These are phyloP conservation scores for Seiridium unicorne DNA, from an alignment of 2,329 filamentous ascomycete genomes.

Conservation along the genomic window DNA sequence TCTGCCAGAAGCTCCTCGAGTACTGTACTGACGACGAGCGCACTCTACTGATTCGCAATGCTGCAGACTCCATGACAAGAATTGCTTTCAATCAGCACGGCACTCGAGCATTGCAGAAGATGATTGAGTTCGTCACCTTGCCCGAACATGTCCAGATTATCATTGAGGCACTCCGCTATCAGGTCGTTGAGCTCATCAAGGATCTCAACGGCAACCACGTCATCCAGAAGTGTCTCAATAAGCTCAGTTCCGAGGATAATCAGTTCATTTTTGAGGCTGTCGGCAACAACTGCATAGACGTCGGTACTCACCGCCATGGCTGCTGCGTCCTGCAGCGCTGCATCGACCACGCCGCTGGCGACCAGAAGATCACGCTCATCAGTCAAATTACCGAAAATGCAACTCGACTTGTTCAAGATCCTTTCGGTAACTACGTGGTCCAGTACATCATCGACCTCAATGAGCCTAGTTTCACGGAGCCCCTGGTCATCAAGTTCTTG, in stretches of 20 bases:
- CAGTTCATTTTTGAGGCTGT: conserved; percentile 98
- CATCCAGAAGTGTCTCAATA: conserved; percentile 98
- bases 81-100: conserved; percentile 98
- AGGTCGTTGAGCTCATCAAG: conserved; percentile 92
- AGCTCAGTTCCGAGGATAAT: conserved; percentile 78
- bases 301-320: conserved; percentile 95
- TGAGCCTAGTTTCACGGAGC: conserved; percentile 83
- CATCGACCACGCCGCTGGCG: conserved; percentile 91
- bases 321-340: conserved; percentile 98
- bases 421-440: conserved; percentile 97
- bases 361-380: conserved; percentile 86
- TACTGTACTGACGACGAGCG: conserved; percentile 94
- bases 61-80: conserved; percentile 80
- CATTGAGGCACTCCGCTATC: conserved; percentile 76
- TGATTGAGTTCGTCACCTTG: conserved; percentile 96
- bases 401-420: conserved; percentile 88
- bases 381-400: conserved; percentile 83
- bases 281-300: conserved; percentile 79
- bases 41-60: conserved; percentile 87
- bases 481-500: conserved; percentile 77
- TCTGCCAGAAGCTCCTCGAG: conserved; percentile 97
- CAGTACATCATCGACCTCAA: conserved; percentile 98
- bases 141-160: conserved; percentile 83
- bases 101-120: conserved; percentile 95
- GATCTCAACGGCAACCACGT: conserved; percentile 98